phyloP scores from a whole-genome alignment of 106 monocot genomes.

The Allium sativum region DNA sequence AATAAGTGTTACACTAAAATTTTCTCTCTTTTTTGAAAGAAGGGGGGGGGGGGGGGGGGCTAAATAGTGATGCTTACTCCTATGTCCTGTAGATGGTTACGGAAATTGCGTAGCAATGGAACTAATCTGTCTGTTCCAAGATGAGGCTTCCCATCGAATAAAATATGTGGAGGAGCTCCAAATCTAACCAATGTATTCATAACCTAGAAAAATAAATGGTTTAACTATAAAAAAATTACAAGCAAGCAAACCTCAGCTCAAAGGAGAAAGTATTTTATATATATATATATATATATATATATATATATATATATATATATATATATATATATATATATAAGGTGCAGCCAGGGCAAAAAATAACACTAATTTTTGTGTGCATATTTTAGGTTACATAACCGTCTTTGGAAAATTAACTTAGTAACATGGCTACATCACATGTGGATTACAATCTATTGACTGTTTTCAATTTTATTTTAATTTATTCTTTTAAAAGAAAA shows the following conservation, averaged over 20 bases:
- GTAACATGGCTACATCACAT: not conserved
- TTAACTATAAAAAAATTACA: no score
- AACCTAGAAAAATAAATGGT: constrained; percentile 27
- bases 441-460: not conserved
- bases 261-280: no score
- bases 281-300: no score
- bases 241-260: not conserved
- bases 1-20: not conserved
- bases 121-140: constrained; percentile 88
- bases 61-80: constrained; percentile 51
- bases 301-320: no score
- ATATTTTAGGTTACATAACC: not conserved
- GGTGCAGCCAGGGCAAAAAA: not conserved
- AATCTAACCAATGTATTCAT: constrained; percentile 89
- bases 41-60: not conserved
- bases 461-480: no score
- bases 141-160: constrained; percentile 94
- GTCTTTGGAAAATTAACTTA: not conserved
- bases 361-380: not conserved
- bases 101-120: constrained; percentile 68
- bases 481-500: no score
- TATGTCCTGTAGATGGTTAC: constrained; percentile 59
- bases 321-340: not conserved
- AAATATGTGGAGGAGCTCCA: constrained; percentile 83
- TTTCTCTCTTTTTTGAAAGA: not conserved